Conservation (phyloP, 1,284 basidiomycete species). For the Anthracocystis walkeri region DNA sequence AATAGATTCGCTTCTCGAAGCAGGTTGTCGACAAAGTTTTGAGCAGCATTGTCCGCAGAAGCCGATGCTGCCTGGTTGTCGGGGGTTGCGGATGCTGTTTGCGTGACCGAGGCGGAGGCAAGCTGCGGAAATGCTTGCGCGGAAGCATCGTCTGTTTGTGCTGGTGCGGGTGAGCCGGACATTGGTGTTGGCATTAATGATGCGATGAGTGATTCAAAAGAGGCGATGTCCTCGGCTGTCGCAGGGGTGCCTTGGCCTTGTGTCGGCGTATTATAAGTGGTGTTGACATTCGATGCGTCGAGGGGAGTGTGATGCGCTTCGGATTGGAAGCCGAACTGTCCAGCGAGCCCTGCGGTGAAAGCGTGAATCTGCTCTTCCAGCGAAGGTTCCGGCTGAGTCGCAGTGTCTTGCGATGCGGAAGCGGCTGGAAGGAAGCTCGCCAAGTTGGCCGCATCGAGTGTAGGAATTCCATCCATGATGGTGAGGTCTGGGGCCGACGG, state of each 20-base stretch:
- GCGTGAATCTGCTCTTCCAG: conserved; percentile 46
- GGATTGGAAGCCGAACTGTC: conserved; percentile 19
- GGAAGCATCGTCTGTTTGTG: neutral
- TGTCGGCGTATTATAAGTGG: conserved; percentile 34
- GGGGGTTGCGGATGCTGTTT: conserved; percentile 10
- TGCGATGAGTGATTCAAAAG: conserved; percentile 45
- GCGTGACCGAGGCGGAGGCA: neutral
- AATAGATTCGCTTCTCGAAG: conserved; percentile 45
- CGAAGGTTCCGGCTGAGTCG: conserved; percentile 11
- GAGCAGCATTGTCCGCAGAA: conserved; percentile 30
- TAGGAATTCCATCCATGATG: conserved; percentile 40
- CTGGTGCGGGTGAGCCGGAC: conserved; percentile 24
- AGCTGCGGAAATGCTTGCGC: neutral
- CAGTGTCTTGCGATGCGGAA: conserved; percentile 7
- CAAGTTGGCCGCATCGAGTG: conserved; percentile 30
- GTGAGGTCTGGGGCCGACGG: conserved; percentile 18
- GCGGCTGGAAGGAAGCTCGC: conserved; percentile 28
- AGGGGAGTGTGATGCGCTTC: conserved; percentile 25
- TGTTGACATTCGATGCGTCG: conserved; percentile 24
- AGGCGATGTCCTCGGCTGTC: conserved; percentile 40
- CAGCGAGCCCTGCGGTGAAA: conserved; percentile 38
- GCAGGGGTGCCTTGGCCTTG: conserved; percentile 46
- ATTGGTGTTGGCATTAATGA: conserved; percentile 49
- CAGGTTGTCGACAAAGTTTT: conserved; percentile 44
- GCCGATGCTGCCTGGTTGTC: conserved; percentile 16